Conservation (phyloP, 1,284 basidiomycete species). For the Ceratobasidium sp. region DNA sequence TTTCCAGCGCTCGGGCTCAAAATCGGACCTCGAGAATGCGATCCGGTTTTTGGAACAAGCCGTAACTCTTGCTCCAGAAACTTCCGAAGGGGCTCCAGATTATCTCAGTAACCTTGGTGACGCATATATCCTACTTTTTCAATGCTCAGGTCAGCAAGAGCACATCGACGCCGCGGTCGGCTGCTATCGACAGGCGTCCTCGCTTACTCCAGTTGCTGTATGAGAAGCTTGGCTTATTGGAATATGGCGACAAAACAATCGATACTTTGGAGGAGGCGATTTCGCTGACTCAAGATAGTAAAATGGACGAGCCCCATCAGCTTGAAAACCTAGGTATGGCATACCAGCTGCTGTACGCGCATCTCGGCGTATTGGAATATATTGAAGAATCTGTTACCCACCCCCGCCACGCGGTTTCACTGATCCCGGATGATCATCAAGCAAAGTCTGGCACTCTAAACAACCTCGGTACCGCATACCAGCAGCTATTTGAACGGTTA, state of each 20-base stretch:
- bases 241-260: background rate
- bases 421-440: background rate
- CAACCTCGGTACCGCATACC: background rate
- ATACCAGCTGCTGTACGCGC: background rate
- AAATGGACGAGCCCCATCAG: too few species aligned
- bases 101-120: background rate
- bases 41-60: background rate
- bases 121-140: background rate
- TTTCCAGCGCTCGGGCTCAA: background rate
- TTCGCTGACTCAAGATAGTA: too few species aligned
- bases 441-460: background rate
- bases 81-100: too few species aligned
- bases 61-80: background rate
- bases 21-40: background rate
- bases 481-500: background rate
- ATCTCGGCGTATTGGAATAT: background rate
- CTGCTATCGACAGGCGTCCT: background rate
- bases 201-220: background rate
- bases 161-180: background rate
- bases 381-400: background rate
- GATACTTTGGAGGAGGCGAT: background rate
- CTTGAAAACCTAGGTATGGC: background rate
- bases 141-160: background rate
- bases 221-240: background rate
- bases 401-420: background rate